Percentiles rank a stretch among this genome's conserved stretches.
Evolutionary conservation across 306 rosid species (phyloP).

Genomic region (Prunus mira): DNA sequence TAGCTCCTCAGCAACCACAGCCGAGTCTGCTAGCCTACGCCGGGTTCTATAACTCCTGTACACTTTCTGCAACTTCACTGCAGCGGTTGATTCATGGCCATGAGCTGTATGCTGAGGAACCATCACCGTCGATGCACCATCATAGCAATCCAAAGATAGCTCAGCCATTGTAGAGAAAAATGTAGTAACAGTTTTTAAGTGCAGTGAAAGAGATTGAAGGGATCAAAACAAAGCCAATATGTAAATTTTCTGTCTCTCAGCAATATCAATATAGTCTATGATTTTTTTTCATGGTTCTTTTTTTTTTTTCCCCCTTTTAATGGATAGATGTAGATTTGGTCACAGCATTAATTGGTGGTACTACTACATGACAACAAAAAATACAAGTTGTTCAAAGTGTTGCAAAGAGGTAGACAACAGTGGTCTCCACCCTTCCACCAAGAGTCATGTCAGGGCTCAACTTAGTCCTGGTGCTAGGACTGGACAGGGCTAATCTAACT

Average conservation of each 20-base stretch:
- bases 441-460: conserved; percentile 8
- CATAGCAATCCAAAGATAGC: neutral
- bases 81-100: conserved; percentile 21
- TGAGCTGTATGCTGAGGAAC: neutral
- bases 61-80: conserved; percentile 48
- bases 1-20: conserved; percentile 37
- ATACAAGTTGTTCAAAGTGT: neutral
- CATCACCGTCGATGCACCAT: neutral
- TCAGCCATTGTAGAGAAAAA: neutral
- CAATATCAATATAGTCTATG: too few species aligned
- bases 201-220: conserved; percentile 8
- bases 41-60: conserved; percentile 40
- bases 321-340: neutral
- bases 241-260: too few species aligned
- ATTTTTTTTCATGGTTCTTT: neutral
- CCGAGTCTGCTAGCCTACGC: conserved; percentile 42
- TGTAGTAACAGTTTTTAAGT: neutral
- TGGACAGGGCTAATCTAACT: too few species aligned
- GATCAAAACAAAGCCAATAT: neutral
- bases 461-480: neutral
- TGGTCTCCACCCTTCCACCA: conserved; percentile 27
- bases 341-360: conserved; percentile 16
- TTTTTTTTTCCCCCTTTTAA: accelerated
- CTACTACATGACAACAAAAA: conserved; percentile 8
- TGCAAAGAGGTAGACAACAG: conserved; percentile 15